phyloP scores from a whole-genome alignment of 2,329 filamentous ascomycete species.

The Aplosporella prunicola region DNA sequence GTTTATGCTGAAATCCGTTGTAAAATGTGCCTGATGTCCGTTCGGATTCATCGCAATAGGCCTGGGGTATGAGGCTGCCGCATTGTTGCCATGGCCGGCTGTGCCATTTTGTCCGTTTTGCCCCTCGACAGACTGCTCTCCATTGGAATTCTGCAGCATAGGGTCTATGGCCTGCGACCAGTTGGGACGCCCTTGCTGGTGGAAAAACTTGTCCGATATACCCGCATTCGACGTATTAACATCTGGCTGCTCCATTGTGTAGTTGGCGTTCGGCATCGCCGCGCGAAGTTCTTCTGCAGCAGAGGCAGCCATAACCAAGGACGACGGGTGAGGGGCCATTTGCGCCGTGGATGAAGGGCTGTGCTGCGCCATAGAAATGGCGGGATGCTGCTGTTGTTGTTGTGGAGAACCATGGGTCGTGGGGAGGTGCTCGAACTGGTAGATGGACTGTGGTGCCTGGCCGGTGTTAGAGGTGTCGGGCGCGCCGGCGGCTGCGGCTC shows the following conservation, averaged over 20 bases:
- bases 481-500: neutral
- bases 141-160: conserved; percentile 15
- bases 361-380: conserved; percentile 1
- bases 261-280: conserved; percentile 24
- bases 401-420: conserved; percentile 24
- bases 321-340: conserved; percentile 25
- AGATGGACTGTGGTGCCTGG: conserved; percentile 20
- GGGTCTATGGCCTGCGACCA: conserved; percentile 11
- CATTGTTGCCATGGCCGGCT: conserved; percentile 14
- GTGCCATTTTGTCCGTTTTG: conserved; percentile 2
- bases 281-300: conserved; percentile 28
- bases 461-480: conserved; percentile 1
- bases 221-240: conserved; percentile 21
- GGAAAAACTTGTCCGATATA: conserved; percentile 28
- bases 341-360: conserved; percentile 13
- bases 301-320: conserved; percentile 32
- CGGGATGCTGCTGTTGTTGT: no score
- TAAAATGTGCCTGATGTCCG: conserved; percentile 21
- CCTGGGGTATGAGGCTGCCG: conserved; percentile 20
- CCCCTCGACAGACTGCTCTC: conserved; percentile 18
- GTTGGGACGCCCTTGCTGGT: conserved; percentile 17
- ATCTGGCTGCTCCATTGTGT: conserved; percentile 26
- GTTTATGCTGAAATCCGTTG: conserved; percentile 30
- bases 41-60: conserved; percentile 31
- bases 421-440: conserved; percentile 31